phyloP scores from a whole-genome alignment of 2,329 filamentous ascomycete genomes.

The Exophiala dermatitidis region DNA sequence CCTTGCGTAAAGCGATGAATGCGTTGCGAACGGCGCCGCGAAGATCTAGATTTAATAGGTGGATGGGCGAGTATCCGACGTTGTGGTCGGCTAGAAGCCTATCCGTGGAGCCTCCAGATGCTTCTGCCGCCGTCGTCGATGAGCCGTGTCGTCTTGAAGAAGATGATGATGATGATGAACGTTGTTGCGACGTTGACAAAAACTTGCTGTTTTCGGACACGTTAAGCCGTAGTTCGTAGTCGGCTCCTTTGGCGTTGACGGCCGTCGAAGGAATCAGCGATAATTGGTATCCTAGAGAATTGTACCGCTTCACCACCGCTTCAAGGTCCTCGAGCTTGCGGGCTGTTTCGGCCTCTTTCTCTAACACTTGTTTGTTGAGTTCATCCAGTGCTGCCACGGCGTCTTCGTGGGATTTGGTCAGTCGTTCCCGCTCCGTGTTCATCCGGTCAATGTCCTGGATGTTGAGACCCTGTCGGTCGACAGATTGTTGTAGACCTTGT shows the following conservation, averaged over 20 bases:
- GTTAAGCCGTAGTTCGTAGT: constrained; percentile 80
- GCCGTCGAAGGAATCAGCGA: constrained; percentile 80
- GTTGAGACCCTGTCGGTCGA: constrained; percentile 89
- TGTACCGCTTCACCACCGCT: constrained; percentile 80
- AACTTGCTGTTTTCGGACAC: constrained; percentile 47
- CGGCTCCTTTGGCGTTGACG: constrained; percentile 71
- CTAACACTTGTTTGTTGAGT: constrained; percentile 69
- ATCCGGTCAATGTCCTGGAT: constrained; percentile 99
- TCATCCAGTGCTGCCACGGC: constrained; percentile 73
- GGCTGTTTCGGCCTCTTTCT: constrained; percentile 83
- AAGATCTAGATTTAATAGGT: constrained; percentile 83
- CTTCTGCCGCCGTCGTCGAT: constrained; percentile 32
- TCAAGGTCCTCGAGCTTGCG: constrained; percentile 88
- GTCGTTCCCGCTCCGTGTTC: constrained; percentile 86
- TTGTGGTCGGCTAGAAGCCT: constrained; percentile 72
- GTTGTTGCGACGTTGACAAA: constrained; percentile 11
- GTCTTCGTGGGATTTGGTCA: constrained; percentile 80
- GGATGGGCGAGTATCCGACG: constrained; percentile 81
- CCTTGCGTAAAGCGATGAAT: constrained; percentile 72
- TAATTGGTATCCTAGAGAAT: constrained; percentile 88
- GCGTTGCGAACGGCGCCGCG: constrained; percentile 72
- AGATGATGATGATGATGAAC: no score
- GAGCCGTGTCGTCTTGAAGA: constrained; percentile 30
- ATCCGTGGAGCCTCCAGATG: constrained; percentile 42
- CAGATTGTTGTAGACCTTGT: constrained; percentile 67